phyloP scores from a whole-genome alignment of 1,139 yeast genomes.

The Scheffersomyces parashehatae region DNA sequence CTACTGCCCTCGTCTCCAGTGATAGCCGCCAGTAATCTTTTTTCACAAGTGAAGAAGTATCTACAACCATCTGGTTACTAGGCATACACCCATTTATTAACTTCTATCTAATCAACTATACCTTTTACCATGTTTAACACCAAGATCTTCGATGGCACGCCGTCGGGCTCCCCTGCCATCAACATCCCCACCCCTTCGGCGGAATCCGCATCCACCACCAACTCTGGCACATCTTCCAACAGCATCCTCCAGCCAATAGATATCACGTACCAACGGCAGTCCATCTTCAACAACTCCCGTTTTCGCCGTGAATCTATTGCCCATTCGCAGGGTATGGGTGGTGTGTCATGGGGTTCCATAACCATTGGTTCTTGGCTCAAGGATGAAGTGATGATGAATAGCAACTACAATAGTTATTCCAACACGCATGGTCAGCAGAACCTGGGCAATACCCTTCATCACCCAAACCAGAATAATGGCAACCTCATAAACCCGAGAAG shows the following conservation, averaged over 20 bases:
- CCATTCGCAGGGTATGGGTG: constrained; percentile 97
- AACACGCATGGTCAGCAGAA: constrained; percentile 14
- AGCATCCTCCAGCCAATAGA: constrained; percentile 46
- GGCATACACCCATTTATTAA: not conserved
- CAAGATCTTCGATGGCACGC: constrained; percentile 16
- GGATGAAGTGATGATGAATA: constrained; percentile 77
- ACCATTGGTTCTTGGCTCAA: constrained; percentile 95
- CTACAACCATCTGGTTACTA: not conserved
- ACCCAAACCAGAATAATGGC: constrained; percentile 13
- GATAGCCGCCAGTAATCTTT: not conserved
- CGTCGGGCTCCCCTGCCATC: constrained; percentile 17
- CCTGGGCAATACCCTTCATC: constrained; percentile 11
- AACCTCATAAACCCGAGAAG: constrained; percentile 45
- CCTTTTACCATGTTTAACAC: constrained; percentile 16
- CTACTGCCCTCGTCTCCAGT: no score
- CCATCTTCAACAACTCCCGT: constrained; percentile 34
- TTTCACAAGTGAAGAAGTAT: not conserved
- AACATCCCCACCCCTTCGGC: constrained; percentile 13
- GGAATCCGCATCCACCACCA: not conserved
- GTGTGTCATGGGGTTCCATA: constrained; percentile 96
- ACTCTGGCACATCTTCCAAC: not conserved
- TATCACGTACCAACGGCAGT: constrained; percentile 43
- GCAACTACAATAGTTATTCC: constrained; percentile 20
- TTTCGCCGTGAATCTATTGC: constrained; percentile 87
- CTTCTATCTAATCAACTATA: not conserved